Base-by-base conservation (phyloP, 2,329 filamentous ascomycete species). In the Cordyceps tenuipes region DNA sequence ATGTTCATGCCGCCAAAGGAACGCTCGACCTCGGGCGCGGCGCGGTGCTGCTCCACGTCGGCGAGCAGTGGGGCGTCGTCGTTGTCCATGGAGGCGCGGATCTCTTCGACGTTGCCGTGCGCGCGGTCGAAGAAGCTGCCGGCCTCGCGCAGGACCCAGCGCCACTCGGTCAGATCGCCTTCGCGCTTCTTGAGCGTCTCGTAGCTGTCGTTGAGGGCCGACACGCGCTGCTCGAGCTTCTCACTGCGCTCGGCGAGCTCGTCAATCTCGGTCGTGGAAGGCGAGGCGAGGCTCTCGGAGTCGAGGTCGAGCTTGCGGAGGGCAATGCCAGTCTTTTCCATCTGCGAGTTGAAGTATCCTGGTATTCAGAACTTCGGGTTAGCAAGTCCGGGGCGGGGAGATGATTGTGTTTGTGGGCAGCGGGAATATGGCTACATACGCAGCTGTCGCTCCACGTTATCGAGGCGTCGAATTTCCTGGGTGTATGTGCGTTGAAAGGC, bases 1-100 rank as follows among this genome's bases (percentile, higher is more conserved):
- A 99, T 99, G 77, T 97, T 97, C 90, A 97, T 96, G 63, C 91
- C 91, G 6, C 91, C 94, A 75, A 99, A 97, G 47, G 90, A 94
- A 65, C 89, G 85, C 70, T 94, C 90, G 43, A 81, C 87, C 62
- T 90, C 89, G 55, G 84, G 77, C 58, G 81, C 81, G 59, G 79
- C 74, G 63, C 79, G 81, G 70, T 92, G 86, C 71, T 96, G 90
- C 74, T 99, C 94, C 57, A 97, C 84, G 71, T 99, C 94, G 65
- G 89, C 89, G 60, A 99, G 85, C 50, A 99, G 82, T 47, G 95
- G 94, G 62, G 94, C 94, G 75, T 97, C 92, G 70, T 96, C 92
- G 62, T 57, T 87, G 66, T 92, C 89, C 64, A 89, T 87, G 39
- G 92, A 97, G 61, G 91, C 88, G 61, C 94, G 86, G 67, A 99